phyloP scores from a whole-genome alignment of 305 asterid species.

The Nicotiana rustica region DNA sequence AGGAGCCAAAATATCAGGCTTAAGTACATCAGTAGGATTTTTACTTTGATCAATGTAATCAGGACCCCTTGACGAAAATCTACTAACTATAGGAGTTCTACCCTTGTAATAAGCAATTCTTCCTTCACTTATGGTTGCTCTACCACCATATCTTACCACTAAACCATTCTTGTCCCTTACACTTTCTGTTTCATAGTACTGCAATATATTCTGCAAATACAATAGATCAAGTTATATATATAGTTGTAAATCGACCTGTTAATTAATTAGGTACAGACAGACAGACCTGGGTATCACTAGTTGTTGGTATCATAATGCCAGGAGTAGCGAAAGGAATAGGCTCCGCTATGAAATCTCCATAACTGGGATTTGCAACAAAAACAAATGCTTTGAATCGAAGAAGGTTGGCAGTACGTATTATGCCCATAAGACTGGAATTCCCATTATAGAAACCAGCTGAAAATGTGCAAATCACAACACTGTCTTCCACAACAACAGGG shows the following conservation, averaged over 20 bases:
- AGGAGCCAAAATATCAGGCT: conserved; percentile 94
- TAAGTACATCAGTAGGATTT: conserved; percentile 78
- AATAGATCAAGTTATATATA: neutral
- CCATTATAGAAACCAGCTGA: conserved; percentile 81
- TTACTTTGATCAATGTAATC: conserved; percentile 65
- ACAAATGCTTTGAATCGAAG: conserved; percentile 77
- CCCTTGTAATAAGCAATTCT: conserved; percentile 71
- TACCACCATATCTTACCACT: conserved; percentile 59
- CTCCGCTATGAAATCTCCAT: conserved; percentile 88
- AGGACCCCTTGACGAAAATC: conserved; percentile 94
- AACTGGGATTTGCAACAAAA: conserved; percentile 73
- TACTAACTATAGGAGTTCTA: conserved; percentile 81
- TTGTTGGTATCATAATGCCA: conserved; percentile 79
- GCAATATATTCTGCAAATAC: conserved; percentile 55
- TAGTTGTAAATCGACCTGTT: neutral
- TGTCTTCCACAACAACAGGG: conserved; percentile 60
- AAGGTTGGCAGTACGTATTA: conserved; percentile 63
- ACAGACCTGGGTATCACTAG: conserved; percentile 63
- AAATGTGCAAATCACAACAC: conserved; percentile 84
- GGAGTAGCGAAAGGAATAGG: conserved; percentile 86
- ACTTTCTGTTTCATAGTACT: conserved; percentile 70
- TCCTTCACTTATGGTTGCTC: conserved; percentile 87
- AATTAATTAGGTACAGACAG: conserved; percentile 35
- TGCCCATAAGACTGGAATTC: conserved; percentile 60
- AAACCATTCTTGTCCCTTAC: conserved; percentile 54